phyloP scores from a whole-genome alignment of 139 green algal species.

The Nannochloris sp. region DNA sequence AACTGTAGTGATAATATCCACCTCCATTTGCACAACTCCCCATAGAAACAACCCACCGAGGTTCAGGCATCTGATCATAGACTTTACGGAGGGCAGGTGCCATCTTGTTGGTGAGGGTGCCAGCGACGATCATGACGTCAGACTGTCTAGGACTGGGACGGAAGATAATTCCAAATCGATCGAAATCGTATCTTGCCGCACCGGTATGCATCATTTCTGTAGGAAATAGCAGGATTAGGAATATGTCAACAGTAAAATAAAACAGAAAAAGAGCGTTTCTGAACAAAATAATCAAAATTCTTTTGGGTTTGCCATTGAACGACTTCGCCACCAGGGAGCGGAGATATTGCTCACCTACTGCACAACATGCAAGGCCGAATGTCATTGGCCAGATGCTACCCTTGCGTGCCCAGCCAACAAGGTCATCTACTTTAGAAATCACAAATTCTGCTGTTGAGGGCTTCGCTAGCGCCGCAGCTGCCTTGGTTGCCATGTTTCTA shows the following conservation, averaged over 20 bases:
- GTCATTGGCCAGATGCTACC: slow-evolving; percentile 96
- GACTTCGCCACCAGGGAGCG: too few relatives aligned
- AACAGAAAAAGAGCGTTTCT: background rate
- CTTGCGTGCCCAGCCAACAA: slow-evolving; percentile 87
- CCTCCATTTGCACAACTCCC: slow-evolving; percentile 91
- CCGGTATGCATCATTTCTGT: slow-evolving; percentile 5
- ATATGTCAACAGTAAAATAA: background rate
- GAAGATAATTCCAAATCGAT: slow-evolving; percentile 97
- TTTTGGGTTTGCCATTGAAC: background rate
- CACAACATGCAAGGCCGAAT: slow-evolving; percentile 93
- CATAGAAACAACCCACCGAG: slow-evolving; percentile 96
- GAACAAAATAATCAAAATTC: background rate
- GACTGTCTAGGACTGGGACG: slow-evolving; percentile 82
- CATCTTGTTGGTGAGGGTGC: slow-evolving; percentile 98
- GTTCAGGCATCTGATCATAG: slow-evolving; percentile 94
- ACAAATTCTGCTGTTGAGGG: slow-evolving; percentile 34
- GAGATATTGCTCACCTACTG: slow-evolving; percentile 59
- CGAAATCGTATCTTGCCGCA: slow-evolving; percentile 71
- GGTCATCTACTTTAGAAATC: slow-evolving; percentile 46
- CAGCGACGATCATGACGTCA: slow-evolving; percentile 96
- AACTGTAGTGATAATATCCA: slow-evolving; percentile 98
- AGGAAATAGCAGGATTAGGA: background rate
- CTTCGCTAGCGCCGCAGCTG: too few relatives aligned
- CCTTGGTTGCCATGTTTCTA: too few relatives aligned
- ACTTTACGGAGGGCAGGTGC: slow-evolving; percentile 92